A percentile compares a stretch with the other conserved stretches of the same genome.
Conservation (phyloP, 805 yeast genomes). For the Candida silvicultrix region DNA sequence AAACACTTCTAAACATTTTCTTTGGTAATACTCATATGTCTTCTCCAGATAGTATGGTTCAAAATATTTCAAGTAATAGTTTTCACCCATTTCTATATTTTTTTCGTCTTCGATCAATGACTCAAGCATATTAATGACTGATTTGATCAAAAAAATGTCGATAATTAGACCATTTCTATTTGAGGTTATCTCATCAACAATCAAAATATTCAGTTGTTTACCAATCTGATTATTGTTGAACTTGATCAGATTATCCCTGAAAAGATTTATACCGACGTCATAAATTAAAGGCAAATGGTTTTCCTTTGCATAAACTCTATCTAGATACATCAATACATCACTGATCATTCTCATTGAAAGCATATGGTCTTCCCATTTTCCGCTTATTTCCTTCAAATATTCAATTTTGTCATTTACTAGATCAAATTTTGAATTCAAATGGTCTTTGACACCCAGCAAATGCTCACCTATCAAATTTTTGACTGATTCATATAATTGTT, state of each 20-base stretch:
- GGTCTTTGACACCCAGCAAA: conserved; percentile 26
- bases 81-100: conserved; percentile 39
- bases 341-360: conserved; percentile 71
- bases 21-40: conserved; percentile 50
- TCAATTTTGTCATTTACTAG: conserved; percentile 15
- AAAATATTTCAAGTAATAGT: conserved; percentile 55
- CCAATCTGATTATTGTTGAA: conserved; percentile 47
- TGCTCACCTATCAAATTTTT: conserved; percentile 40
- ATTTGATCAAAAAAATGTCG: conserved; percentile 52
- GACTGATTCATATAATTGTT: conserved; percentile 57
- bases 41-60: conserved; percentile 57
- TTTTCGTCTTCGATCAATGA: conserved; percentile 42
- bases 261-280: conserved; percentile 67
- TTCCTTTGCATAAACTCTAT: conserved; percentile 77
- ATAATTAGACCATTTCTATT: conserved; percentile 52
- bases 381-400: conserved; percentile 30
- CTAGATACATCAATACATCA: conserved; percentile 82
- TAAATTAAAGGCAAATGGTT: conserved; percentile 54
- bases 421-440: conserved; percentile 11
- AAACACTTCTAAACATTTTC: conserved; percentile 38
- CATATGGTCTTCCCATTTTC: conserved; percentile 63
- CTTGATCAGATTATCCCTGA: conserved; percentile 54
- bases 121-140: conserved; percentile 67
- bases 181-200: conserved; percentile 49
- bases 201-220: conserved; percentile 35